phyloP scores from a whole-genome alignment of 2,329 filamentous ascomycete species.

The Diaporthe ampelina region DNA sequence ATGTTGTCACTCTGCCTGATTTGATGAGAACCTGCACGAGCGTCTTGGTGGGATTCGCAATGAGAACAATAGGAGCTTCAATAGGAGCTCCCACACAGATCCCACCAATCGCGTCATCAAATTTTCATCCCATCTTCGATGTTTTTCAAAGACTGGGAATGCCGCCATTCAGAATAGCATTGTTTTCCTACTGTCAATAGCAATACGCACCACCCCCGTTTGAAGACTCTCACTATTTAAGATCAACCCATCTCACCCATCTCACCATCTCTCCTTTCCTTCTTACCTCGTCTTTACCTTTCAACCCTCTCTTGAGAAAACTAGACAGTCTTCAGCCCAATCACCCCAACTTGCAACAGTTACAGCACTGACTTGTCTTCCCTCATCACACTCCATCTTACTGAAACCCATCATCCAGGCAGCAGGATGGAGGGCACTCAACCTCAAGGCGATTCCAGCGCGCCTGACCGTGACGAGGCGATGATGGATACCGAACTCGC shows the following conservation, averaged over 20 bases:
- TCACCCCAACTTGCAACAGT: neutral
- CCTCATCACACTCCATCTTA: too few species aligned
- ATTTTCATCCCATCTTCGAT: constrained; percentile 18
- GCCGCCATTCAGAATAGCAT: neutral
- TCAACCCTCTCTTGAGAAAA: neutral
- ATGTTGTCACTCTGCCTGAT: neutral
- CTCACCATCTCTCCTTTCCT: neutral
- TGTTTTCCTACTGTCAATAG: constrained; percentile 15
- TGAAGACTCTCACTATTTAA: neutral
- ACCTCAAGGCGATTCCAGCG: neutral
- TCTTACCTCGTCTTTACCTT: neutral
- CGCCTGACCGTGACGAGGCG: neutral
- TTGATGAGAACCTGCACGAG: neutral
- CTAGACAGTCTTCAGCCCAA: neutral
- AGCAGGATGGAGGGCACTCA: constrained; percentile 17
- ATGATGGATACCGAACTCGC: neutral
- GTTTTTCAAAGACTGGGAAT: neutral
- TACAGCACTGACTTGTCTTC: neutral
- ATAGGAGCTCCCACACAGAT: neutral
- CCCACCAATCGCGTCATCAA: neutral
- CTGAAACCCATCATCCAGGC: neutral
- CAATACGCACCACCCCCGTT: neutral
- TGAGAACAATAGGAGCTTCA: neutral
- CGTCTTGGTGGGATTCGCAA: neutral
- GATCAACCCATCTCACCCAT: neutral